Percentiles rank a stretch among this genome's conserved stretches.
phyloP scores from a whole-genome alignment of 805 yeast genomes.

The Candida coquimbonensis region DNA sequence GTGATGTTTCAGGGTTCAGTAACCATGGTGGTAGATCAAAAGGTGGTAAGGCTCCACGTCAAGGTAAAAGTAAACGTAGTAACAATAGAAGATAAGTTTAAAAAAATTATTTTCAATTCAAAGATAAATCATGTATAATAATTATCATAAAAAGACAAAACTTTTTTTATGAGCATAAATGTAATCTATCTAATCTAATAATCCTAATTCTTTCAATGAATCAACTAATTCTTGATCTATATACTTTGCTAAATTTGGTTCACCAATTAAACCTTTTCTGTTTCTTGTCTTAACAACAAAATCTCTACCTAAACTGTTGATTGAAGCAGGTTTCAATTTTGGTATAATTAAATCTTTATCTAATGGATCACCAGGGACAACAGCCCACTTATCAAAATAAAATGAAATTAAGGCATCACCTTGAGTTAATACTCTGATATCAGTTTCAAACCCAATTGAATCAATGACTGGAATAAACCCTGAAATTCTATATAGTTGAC shows the following conservation, averaged over 20 bases:
- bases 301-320: constrained; percentile 71
- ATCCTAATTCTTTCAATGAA: constrained; percentile 45
- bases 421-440: constrained; percentile 65
- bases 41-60: constrained; percentile 34
- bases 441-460: constrained; percentile 84
- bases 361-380: constrained; percentile 88
- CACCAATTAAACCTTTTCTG: constrained; percentile 78
- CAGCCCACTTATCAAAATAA: constrained; percentile 64
- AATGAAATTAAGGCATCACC: constrained; percentile 72
- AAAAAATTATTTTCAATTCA: too few relatives aligned
- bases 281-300: constrained; percentile 83
- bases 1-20: constrained; percentile 54
- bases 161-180: too few relatives aligned
- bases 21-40: constrained; percentile 31
- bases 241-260: constrained; percentile 58
- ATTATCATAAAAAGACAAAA: too few relatives aligned
- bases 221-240: constrained; percentile 54
- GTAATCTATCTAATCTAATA: constrained; percentile 15
- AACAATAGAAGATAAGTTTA: constrained; percentile 8
- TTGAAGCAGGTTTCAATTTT: constrained; percentile 68
- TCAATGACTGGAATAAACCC: constrained; percentile 85
- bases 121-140: too few relatives aligned
- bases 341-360: constrained; percentile 60
- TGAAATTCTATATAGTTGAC: constrained; percentile 53
- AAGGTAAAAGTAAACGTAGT: constrained; percentile 46